Evolutionary conservation across 371 early-diverging fungal genomes (phyloP), one percentile per base, ranked within the genome.

Genomic region (Capillidium rhysosporum): DNA sequence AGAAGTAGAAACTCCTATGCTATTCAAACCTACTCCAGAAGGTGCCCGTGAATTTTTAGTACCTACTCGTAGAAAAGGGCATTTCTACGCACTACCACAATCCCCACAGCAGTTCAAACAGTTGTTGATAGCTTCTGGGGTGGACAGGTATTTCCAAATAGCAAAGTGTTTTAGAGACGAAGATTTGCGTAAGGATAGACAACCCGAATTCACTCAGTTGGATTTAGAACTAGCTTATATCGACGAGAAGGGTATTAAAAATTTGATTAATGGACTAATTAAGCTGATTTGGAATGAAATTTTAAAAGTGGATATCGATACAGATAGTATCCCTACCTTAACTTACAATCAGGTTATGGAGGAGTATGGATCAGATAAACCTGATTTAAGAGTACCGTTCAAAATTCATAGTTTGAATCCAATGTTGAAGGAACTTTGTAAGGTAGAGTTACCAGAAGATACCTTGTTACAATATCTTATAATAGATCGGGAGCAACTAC

Each of bases 91-190:
- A 0, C 72, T 92, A 23, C 83, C 93, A 20, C 93, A 92, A 63
- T 84, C 85, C 57, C 93, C 93, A 34, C 92, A 92, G 58, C 91
- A 77, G 76, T 83, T 82, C 62, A 92, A 92, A 65, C 92, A 92
- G 65, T 72, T 89, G 64, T 65, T 92, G 54, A 91, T 92, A 89
- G 82, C 83, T 0, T 82, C 81, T 47, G 91, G 89, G 0, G 71
- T 90, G 23, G 91, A 91, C 59, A 75, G 84, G 24, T 92, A 92
- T 65, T 92, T 80, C 61, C 93, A 92, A 63, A 77, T 92, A 52
- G 93, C 92, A 3, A 72, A 82, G n/a, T 92, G 93, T 62, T 92
- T 89, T 60, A 70, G 93, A 52, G 92, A 92, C 57, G 93, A 92
- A 54, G 86, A 87, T 60, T 65, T 84, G 46, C 71, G 92, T 26